Percentiles rank a stretch among this genome's conserved stretches.
phyloP scores from a whole-genome alignment of 345 rosid species.

The Salix brachista region DNA sequence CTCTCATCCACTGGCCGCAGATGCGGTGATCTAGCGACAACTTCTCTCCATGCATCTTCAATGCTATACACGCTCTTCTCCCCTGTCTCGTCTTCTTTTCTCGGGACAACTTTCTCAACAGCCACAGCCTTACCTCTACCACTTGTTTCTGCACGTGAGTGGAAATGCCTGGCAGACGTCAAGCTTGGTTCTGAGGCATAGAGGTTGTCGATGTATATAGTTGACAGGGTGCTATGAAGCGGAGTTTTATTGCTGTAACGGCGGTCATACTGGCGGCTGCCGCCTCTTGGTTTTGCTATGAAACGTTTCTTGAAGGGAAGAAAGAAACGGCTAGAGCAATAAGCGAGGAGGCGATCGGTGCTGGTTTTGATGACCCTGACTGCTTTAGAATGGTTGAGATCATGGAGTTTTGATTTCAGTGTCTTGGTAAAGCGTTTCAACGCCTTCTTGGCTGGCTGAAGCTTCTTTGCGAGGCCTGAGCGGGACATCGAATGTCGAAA shows the following conservation, averaged over 20 bases:
- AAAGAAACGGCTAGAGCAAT: constrained; percentile 41
- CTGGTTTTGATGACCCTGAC: constrained; percentile 31
- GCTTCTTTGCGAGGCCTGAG: constrained; percentile 50
- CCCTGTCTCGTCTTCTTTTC: constrained; percentile 10
- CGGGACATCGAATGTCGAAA: constrained; percentile 34
- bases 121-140: constrained; percentile 26
- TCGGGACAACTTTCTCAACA: not conserved
- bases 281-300: constrained; percentile 17
- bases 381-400: constrained; percentile 33
- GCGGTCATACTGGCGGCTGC: constrained; percentile 8
- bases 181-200: constrained; percentile 18
- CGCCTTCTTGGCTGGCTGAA: constrained; percentile 54
- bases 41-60: constrained; percentile 80
- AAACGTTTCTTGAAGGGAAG: constrained; percentile 43
- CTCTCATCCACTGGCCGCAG: constrained; percentile 69
- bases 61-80: constrained; percentile 32
- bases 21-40: constrained; percentile 72
- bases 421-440: constrained; percentile 47
- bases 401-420: constrained; percentile 45
- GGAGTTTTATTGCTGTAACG: constrained; percentile 26
- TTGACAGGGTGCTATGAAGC: constrained; percentile 15
- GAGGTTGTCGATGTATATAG: constrained; percentile 47
- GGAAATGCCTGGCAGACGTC: not conserved
- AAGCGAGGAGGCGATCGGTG: constrained; percentile 38
- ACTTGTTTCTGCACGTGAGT: constrained; percentile 28